Base-by-base conservation (phyloP, 1,139 yeast species). In the Magnusiomyces sp. region DNA sequence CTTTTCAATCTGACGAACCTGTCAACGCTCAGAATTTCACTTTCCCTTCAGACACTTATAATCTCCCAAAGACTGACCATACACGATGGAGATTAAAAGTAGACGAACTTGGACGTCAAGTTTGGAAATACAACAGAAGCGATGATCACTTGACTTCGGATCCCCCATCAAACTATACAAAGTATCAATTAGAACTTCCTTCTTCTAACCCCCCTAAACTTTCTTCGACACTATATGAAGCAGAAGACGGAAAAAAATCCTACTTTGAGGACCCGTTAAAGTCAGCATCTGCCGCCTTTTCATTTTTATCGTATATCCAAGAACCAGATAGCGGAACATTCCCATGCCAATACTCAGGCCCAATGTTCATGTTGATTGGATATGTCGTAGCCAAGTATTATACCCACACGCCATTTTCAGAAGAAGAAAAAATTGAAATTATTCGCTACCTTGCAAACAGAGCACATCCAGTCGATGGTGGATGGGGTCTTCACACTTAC, bases 381-480 rank as follows among this genome's bases (percentile, higher is more conserved):
- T 87, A 84, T 59, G 80, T 92, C 17, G 85, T 77, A 0, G 80
- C 89, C 2, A 76, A 79, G 59, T 87, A 89, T 64, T 81, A 80
- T 64, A 75, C 92, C 19, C 76, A 79, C 40, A 74, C 79, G 0
- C 79, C 77, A 19, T 84, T 92, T 34, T 83, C 92, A 0, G 80
- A 80, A 41, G 82, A 80, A 32, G 79, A 76, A 57, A 71, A 73
- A 55, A 67, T 71, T 10, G 98, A 94, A 65, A 70, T 94, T 65
- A 79, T 84, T 39, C 74, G 97, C 50, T 92, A 89, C 62, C 69
- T 92, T 20, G 88, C 88, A 17, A 94, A 94, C 63, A 77, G 87
- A 0, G 83, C 97, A 0, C 96, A 92, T 63, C 97, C 97, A 0
- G 95, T 89, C 0, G 99, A 94, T 67, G 99, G 99, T n/a, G 99